Base-by-base conservation (phyloP, 164 flowering plant species). In the Liquidambar formosana region DNA sequence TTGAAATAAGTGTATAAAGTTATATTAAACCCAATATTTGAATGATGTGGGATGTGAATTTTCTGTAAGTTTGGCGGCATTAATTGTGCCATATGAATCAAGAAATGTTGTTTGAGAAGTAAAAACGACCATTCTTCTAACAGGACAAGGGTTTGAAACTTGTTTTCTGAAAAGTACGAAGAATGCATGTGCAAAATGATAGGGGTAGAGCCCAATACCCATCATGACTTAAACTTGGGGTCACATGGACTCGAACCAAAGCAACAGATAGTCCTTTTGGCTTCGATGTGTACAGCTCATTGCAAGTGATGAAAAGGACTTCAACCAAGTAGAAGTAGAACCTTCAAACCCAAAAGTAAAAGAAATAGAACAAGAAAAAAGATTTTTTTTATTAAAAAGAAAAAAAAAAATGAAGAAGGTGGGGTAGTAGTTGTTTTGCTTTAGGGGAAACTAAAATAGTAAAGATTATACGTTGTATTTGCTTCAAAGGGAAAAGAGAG, bases 401-500 rank as follows among this genome's bases (percentile, higher is more conserved):
- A 23, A 15, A 5, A 33, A 5, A 10, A 52, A 13, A 13, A 21
- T 8, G 51, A n/a, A 0, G 54, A 11, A 26, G 23, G 12, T 23
- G n/a, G 21, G 54, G 22, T 16, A 47, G 13, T 43, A 41, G 11
- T 49, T 16, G 56, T 28, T 16, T 62, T 43, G 51, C 51, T 49
- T 64, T 16, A 28, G 26, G 57, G 21, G 12, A 47, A 64, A 21
- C 67, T 47, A 47, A 63, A 8, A 56, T 23, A 62, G 18, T 19
- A 63, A 63, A 49, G 28, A 10, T 25, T 16, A 57, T 18, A n/a
- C 19, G 53, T 65, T 65, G 48, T 53, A 13, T 23, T 65, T 65
- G 68, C 59, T 65, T 65, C 13, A n/a, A 53, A 65, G 60, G 68
- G 27, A 65, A 41, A 53, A 38, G 68, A 47, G 52, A 45, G 18